These are phyloP conservation scores for Penicillium samsonianum DNA, from an alignment of 495 filamentous ascomycete species.

Conservation along the genomic window DNA sequence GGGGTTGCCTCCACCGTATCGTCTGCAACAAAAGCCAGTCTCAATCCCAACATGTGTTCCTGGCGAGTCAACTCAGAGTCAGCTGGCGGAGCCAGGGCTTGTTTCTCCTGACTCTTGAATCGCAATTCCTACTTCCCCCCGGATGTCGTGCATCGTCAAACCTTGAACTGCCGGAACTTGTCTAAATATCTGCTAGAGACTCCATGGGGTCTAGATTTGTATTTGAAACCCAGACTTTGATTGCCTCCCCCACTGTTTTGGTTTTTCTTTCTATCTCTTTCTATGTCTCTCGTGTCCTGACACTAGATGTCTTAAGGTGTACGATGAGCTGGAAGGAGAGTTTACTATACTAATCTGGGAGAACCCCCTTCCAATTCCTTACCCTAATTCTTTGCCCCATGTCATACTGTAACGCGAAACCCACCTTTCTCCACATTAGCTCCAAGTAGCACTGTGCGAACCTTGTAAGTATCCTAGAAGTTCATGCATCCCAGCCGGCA, in stretches of 20 bases:
- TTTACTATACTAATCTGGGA: not conserved
- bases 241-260: not conserved
- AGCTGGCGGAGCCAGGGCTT: slow-evolving; percentile 13
- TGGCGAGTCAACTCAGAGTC: slow-evolving; percentile 23
- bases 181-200: slow-evolving; percentile 12
- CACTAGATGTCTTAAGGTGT: not conserved
- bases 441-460: slow-evolving; percentile 2
- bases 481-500: slow-evolving; percentile 19
- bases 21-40: slow-evolving; percentile 20
- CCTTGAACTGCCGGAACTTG: slow-evolving; percentile 20
- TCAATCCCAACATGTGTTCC: slow-evolving; percentile 29
- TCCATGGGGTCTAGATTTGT: slow-evolving; percentile 9
- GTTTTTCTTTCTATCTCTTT: not conserved
- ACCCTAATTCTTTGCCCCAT: slow-evolving; percentile 1
- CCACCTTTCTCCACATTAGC: slow-evolving; percentile 2
- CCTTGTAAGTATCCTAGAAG: slow-evolving; percentile 19
- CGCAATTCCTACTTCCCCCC: slow-evolving; percentile 4
- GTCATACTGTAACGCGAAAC: slow-evolving; percentile 9
- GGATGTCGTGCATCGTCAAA: slow-evolving; percentile 32
- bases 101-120: slow-evolving; percentile 12
- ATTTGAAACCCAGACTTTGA: slow-evolving; percentile 13
- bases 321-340: not conserved
- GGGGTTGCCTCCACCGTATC: slow-evolving; percentile 9
- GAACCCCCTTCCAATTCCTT: not conserved
- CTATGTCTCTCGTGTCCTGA: not conserved